A percentile compares a stretch with the other conserved stretches of the same genome.
Conservation (phyloP, 352 stramenopile genomes). For the Phytophthora agathidicida region DNA sequence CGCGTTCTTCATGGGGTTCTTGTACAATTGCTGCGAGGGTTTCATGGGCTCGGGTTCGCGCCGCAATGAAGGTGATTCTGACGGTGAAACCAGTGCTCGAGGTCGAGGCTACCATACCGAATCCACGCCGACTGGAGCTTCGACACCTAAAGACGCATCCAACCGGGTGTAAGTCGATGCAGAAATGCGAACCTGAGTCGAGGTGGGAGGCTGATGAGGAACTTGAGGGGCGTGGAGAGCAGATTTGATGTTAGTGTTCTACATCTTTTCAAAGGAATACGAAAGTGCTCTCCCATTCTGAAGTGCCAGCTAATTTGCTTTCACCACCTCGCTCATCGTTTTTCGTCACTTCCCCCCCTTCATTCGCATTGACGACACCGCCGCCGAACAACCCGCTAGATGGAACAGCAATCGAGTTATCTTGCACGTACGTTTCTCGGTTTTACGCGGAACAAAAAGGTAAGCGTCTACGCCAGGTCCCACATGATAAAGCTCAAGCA, state of each 20-base stretch:
- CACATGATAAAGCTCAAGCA: no score
- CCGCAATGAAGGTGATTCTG: slow-evolving; percentile 10
- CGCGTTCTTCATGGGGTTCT: slow-evolving; percentile 51
- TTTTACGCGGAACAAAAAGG: no score
- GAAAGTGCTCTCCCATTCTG: slow-evolving; percentile 11
- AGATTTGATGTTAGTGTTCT: slow-evolving; percentile 8
- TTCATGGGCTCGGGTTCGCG: slow-evolving; percentile 8
- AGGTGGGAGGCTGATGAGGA: not conserved
- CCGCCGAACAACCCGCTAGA: no score
- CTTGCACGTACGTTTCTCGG: no score
- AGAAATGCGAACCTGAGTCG: not conserved
- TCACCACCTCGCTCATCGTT: no score
- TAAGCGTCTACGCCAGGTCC: no score
- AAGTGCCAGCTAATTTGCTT: no score
- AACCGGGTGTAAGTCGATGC: slow-evolving; percentile 33
- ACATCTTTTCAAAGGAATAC: slow-evolving; percentile 12
- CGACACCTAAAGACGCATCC: slow-evolving; percentile 30
- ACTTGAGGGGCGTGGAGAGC: not conserved
- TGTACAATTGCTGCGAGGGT: slow-evolving; percentile 58
- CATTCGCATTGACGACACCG: not conserved
- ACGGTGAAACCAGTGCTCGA: slow-evolving; percentile 8
- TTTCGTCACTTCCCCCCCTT: not conserved
- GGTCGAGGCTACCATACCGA: slow-evolving; percentile 35
- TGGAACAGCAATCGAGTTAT: no score
- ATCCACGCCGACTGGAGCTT: slow-evolving; percentile 26